A percentile compares a stretch with the other conserved stretches of the same genome.
Conservation (phyloP, 2,329 filamentous ascomycete genomes). For the Exophiala spinifera region DNA sequence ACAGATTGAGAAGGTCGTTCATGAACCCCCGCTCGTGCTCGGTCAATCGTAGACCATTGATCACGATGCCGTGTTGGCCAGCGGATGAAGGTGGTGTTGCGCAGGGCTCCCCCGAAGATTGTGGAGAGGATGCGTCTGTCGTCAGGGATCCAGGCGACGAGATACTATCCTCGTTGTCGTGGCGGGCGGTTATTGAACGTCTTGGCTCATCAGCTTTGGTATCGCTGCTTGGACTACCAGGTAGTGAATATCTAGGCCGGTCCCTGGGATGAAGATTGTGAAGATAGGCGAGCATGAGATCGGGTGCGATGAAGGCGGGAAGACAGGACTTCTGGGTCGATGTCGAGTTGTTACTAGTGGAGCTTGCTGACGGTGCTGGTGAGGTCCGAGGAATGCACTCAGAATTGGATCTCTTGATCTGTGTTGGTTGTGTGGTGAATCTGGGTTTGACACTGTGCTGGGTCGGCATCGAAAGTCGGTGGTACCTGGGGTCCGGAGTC, state of each 20-base stretch:
- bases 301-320: slow-evolving; percentile 23
- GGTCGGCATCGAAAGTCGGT: slow-evolving; percentile 6
- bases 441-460: not conserved
- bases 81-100: slow-evolving; percentile 14
- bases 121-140: slow-evolving; percentile 13
- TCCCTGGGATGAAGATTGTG: slow-evolving; percentile 23
- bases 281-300: slow-evolving; percentile 20
- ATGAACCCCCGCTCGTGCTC: slow-evolving; percentile 23
- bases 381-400: slow-evolving; percentile 2
- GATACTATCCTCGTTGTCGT: slow-evolving; percentile 10
- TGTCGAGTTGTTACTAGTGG: not conserved
- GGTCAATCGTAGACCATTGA: slow-evolving; percentile 20
- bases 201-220: not conserved
- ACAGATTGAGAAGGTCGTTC: slow-evolving; percentile 17
- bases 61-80: slow-evolving; percentile 16
- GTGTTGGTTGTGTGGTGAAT: not conserved
- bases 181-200: not conserved
- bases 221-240: slow-evolving; percentile 6
- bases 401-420: slow-evolving; percentile 13
- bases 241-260: slow-evolving; percentile 15
- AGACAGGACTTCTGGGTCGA: slow-evolving; percentile 13
- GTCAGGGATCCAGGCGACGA: slow-evolving; percentile 19
- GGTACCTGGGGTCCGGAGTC: slow-evolving; percentile 3
- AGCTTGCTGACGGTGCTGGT: not conserved
- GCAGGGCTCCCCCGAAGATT: slow-evolving; percentile 10